Conservation (phyloP, 2,329 filamentous ascomycete genomes). For the Epichloe sp. region DNA sequence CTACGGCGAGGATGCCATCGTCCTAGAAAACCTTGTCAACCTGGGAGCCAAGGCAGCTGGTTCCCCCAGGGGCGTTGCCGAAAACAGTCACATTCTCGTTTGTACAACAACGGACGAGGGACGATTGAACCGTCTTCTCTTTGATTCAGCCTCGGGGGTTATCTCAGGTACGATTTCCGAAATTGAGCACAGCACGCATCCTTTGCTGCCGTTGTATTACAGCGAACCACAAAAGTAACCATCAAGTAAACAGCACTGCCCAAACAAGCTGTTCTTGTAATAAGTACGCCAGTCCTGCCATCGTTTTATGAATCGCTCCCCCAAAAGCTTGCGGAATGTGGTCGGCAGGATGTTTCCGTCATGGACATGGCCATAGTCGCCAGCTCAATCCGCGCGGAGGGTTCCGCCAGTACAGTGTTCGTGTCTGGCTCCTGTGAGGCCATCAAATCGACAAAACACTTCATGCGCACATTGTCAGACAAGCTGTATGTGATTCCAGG, state of each 20-base stretch:
- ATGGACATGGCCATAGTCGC: slow-evolving; percentile 7
- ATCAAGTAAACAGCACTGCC: neutral
- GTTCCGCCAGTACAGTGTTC: slow-evolving; percentile 33
- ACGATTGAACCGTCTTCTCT: slow-evolving; percentile 1
- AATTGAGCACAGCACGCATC: no score
- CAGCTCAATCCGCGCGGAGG: neutral
- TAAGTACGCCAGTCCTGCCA: slow-evolving; percentile 4
- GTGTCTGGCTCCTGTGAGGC: slow-evolving; percentile 38
- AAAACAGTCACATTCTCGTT: slow-evolving; percentile 2
- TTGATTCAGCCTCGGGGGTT: neutral
- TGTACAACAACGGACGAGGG: slow-evolving; percentile 2
- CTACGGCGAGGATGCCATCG: neutral
- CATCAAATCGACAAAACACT: slow-evolving; percentile 33
- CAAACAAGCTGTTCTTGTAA: neutral
- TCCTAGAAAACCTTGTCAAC: neutral
- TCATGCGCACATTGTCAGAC: slow-evolving; percentile 43
- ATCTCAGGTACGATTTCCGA: no score
- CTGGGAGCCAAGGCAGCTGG: neutral
- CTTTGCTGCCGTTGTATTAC: no score
- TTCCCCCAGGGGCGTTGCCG: neutral
- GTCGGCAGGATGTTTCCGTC: neutral
- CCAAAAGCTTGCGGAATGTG: neutral
- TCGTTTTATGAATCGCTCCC: slow-evolving; percentile 1
- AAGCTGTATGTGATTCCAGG: slow-evolving; percentile 39
- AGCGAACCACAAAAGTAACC: no score